Base-by-base conservation (phyloP, 139 green algal species). In the Chlorella sp. region DNA sequence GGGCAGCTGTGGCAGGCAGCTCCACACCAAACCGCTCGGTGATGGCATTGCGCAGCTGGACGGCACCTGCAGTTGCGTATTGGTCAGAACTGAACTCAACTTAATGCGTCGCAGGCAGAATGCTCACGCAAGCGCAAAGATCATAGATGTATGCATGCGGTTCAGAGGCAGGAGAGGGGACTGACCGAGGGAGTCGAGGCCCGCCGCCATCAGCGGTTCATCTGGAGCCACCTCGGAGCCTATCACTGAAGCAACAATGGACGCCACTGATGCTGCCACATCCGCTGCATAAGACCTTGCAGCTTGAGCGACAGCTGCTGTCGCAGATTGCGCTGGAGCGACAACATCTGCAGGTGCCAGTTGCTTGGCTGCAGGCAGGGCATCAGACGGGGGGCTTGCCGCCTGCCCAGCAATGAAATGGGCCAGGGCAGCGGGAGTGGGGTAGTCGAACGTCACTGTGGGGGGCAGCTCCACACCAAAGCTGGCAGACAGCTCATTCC, bases 181-280 rank as follows among this genome's bases (percentile, higher is more conserved):
- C 47, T 80, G 17, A 69, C 89, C 91, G 7, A 95, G 55, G 1
- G 91, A 94, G 75, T 95, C 92, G 17, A 95, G 81, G 1, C 89
- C 91, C 4, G 91, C 87, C 21, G 90, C 92, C 89, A 94, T 94
- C 6, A 94, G 62, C 0, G 91, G 91, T 78, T 80, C 72, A n/a
- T 90, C 56, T 4, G 20, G 26, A 1, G 15, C n/a, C 15, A 81
- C n/a, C 16, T 38, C 26, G 9, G 17, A 9, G 9, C 83, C 83
- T 20, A 87, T 1, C 0, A 80, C 16, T 0, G 72, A 41, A 0
- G 41, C 72, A 23, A 79, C n/a, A 41, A 72, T 73, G 11, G 41
- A 41, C 1, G 34, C 69, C 23, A 75, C 69, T 1, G 47, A 21
- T 21, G 28, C 26, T 13, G 63, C 38, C 25, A 69, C 63, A 13